Percentiles rank a stretch among this genome's conserved stretches.
Conservation (phyloP, 352 stramenopile species). For the Pythium folliculosum region DNA sequence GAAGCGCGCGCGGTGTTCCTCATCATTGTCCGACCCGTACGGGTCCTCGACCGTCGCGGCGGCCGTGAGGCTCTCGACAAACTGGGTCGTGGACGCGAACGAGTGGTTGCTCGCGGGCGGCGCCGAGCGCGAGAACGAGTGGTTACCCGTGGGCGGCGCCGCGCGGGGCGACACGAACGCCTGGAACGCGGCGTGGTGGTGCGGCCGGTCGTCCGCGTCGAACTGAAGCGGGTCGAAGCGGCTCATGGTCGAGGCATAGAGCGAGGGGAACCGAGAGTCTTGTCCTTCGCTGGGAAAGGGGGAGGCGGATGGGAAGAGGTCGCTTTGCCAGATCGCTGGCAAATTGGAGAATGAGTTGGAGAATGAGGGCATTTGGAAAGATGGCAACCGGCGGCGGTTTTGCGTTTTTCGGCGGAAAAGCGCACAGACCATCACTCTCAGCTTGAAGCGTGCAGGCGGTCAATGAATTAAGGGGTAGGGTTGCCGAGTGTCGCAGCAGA, state of each 20-base stretch:
- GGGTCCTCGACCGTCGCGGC: slow-evolving; percentile 14
- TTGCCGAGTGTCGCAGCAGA: neutral
- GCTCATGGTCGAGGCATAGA: slow-evolving; percentile 2
- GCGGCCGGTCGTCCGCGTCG: slow-evolving; percentile 1
- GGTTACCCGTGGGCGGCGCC: neutral
- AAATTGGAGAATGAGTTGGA: slow-evolving; percentile 23
- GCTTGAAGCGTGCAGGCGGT: neutral
- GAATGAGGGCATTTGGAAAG: neutral
- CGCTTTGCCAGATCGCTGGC: slow-evolving; percentile 8
- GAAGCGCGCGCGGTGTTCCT: slow-evolving; percentile 55
- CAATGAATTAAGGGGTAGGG: neutral
- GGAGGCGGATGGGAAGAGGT: neutral
- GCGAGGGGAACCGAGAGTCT: neutral
- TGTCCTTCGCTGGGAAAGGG: neutral
- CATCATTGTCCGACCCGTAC: slow-evolving; percentile 1
- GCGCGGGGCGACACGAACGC: slow-evolving; percentile 8
- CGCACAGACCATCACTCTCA: neutral
- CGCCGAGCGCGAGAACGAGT: slow-evolving; percentile 5
- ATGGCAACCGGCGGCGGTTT: neutral
- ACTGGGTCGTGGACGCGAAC: slow-evolving; percentile 9
- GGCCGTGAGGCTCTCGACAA: slow-evolving; percentile 14
- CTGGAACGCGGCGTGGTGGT: slow-evolving; percentile 12
- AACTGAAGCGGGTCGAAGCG: neutral
- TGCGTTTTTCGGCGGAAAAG: neutral
- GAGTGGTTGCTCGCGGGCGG: slow-evolving; percentile 10